These are phyloP conservation scores for Euphorbia schlechtendalii DNA, from an alignment of 441 rosid species.

Conservation along the genomic window DNA sequence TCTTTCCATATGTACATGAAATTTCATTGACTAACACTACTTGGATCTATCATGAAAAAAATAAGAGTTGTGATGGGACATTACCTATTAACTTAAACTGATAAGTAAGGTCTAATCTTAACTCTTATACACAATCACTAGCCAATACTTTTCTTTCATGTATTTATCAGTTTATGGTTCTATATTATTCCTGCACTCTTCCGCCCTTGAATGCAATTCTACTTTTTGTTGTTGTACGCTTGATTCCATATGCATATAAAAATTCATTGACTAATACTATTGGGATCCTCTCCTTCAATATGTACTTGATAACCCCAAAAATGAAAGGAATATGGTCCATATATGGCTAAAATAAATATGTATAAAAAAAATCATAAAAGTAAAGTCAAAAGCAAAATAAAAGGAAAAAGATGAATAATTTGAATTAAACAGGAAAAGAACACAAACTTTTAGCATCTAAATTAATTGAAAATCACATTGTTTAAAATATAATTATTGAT, in stretches of 20 bases:
- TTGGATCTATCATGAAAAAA: too few relatives aligned
- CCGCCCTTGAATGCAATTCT: too few relatives aligned
- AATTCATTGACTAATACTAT: slow-evolving; percentile 4
- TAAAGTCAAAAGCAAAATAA: slow-evolving; percentile 12
- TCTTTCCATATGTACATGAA: neutral
- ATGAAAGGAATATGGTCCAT: slow-evolving; percentile 11
- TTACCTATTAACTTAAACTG: too few relatives aligned
- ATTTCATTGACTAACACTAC: neutral
- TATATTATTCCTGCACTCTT: too few relatives aligned
- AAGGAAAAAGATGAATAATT: neutral
- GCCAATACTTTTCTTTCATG: too few relatives aligned
- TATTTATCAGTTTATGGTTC: too few relatives aligned
- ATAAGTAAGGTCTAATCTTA: too few relatives aligned
- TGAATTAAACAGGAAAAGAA: slow-evolving; percentile 1
- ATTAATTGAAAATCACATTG: neutral
- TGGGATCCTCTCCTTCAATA: neutral
- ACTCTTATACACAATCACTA: too few relatives aligned
- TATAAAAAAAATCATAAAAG: neutral
- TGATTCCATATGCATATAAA: neutral
- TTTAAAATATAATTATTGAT: slow-evolving; percentile 12
- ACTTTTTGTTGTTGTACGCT: neutral
- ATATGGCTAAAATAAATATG: neutral
- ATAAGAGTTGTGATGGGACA: too few relatives aligned
- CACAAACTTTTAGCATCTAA: neutral
- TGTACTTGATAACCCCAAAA: neutral